Evolutionary conservation across 2,329 filamentous ascomycete species (phyloP), one percentile per base, ranked within the genome.

Genomic region (Fusarium sp.): DNA sequence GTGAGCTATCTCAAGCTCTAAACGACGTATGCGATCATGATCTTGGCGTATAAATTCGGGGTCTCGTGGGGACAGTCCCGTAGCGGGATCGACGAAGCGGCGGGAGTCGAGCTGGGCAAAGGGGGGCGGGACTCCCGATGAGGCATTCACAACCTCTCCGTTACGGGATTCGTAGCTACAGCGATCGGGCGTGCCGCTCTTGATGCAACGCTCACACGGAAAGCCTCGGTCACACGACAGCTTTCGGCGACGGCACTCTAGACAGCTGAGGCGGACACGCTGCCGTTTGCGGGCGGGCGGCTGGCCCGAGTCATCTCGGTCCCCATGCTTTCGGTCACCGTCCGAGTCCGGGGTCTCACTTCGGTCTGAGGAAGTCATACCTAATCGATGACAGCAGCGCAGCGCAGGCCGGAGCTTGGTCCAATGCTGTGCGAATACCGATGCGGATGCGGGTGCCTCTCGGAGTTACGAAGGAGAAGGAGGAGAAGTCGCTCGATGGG

Each of bases 141-240:
- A 81, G 74, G 83, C 79, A 59, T 84, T 82, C 67, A 85, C 79
- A 64, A 87, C 79, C 73, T 85, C 84, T 58, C 84, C 83, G 52
- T 80, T 85, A 79, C 83, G 86, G 30, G 86, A 84, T 77, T 89
- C 87, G 74, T 89, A 89, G 67, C 84, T 87, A 78, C 87, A 89
- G 18, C 85, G 83, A 54, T 88, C 87, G 22, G 87, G 84, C 29
- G 87, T 89, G 72, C 86, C 87, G 65, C 86, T 88, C 79, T 88
- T 89, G 77, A 89, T 83, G 77, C 87, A 90, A 48, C 87, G 85
- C 77, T 88, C 86, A 74, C 87, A 90, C 25, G 87, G 87, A 71
- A 88, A 84, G 75, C 87, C 87, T 65, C 87, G 82, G 77, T 89
- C 88, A 76, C 87, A 90, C 27, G 87, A 89, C 40, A 89, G 81